Evolutionary conservation across 1,139 yeast genomes (phyloP), one percentile per base, ranked within the genome.

Genomic region (Blastobotrys malaysiensis): DNA sequence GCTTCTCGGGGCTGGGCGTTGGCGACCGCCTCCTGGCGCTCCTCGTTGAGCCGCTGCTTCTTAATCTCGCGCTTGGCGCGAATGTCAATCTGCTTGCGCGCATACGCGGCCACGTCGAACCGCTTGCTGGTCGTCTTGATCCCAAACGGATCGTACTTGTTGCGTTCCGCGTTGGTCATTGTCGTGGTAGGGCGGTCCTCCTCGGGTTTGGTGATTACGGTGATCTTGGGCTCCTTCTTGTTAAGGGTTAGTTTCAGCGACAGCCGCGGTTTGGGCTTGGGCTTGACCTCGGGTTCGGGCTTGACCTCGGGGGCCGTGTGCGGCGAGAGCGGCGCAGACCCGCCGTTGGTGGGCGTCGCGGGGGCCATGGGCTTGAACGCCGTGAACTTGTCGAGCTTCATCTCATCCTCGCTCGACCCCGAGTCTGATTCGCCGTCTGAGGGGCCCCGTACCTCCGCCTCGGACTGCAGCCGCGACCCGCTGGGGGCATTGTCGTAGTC

Each of bases 51-150:
- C 43, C 48, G 50, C 26, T 36, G 26, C 20, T 31, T 46, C 45
- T 53, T 49, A 43, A 39, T 20, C 24, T 52, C 57, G 9, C 55
- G 55, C 19, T 49, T 55, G 21, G 51, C 57, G 16, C 50, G 46
- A 13, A 57, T 26, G 27, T 53, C 49, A 26, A 46, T 47, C 26
- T 59, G 58, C 43, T 56, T 54, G 24, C 51, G 21, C 27, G 49
- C 52, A 43, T 59, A 59, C 9, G 43, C 58, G 36, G 56, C 56
- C 16, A 59, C 56, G 43, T 59, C 60, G 39, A 59, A 57, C 19
- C 49, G 50, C 21, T 52, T 55, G 31, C 52, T 44, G 20, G 54
- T 36, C 11, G 55, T 21, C 43, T 49, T 53, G 27, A 56, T 26
- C 18, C 51, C 57, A 31, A 56, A 57, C 9, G 59, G 59, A 31